Percentiles rank a stretch among this genome's conserved stretches.
These are phyloP conservation scores for Adansonia gregorii DNA, from an alignment of 441 rosid species.

Conservation along the genomic window DNA sequence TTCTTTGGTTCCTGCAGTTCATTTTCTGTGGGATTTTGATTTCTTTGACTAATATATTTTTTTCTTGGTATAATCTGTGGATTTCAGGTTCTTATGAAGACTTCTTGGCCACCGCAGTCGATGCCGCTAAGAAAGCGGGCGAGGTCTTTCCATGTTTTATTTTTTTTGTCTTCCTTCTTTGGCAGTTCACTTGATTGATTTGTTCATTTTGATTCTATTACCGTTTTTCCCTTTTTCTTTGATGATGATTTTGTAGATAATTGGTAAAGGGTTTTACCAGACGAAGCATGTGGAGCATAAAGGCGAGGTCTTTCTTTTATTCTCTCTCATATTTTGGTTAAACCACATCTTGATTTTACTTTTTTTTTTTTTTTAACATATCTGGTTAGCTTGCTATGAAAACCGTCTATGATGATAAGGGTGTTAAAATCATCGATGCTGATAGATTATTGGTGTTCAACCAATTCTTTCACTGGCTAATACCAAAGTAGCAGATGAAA, in stretches of 20 bases:
- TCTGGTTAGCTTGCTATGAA: not conserved
- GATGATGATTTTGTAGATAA: constrained; percentile 49
- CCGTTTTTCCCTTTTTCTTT: not conserved
- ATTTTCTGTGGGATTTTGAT: constrained; percentile 12
- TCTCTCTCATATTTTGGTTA: not conserved
- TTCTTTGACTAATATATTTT: constrained; percentile 9
- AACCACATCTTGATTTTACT: not conserved
- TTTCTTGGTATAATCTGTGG: constrained; percentile 7
- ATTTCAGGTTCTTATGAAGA: constrained; percentile 54
- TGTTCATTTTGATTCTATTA: not conserved
- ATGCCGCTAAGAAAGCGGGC: constrained; percentile 88
- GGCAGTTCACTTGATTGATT: not conserved
- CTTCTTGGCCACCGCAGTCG: constrained; percentile 69
- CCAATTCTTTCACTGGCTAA: not conserved
- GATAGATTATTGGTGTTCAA: not conserved
- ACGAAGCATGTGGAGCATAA: constrained; percentile 93
- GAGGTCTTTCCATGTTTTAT: constrained; percentile 46
- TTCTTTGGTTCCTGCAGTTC: not conserved
- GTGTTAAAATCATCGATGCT: not conserved
- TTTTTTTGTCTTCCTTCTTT: not conserved
- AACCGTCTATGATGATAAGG: not conserved
- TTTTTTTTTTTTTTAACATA: not conserved
- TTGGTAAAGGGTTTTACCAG: constrained; percentile 76
- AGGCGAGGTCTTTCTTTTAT: constrained; percentile 60
- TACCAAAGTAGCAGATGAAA: not conserved